phyloP scores from a whole-genome alignment of 1,139 yeast species.

The Nematodospora anomalae region DNA sequence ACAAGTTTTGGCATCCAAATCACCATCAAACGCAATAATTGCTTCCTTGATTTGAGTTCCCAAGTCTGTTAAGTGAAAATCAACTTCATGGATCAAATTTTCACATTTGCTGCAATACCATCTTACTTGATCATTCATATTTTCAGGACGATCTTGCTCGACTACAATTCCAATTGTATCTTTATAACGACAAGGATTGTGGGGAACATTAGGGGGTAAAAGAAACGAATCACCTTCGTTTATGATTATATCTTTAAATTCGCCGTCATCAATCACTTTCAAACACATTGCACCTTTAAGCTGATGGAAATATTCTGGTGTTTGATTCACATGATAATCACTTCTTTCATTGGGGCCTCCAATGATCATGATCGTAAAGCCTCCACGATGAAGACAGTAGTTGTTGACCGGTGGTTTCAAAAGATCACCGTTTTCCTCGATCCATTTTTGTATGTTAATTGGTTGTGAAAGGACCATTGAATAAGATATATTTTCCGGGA shows the following conservation, averaged over 20 bases:
- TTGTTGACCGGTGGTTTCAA: slow-evolving; percentile 92
- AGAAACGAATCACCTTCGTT: slow-evolving; percentile 86
- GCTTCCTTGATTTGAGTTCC: slow-evolving; percentile 92
- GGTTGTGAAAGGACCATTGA: slow-evolving; percentile 63
- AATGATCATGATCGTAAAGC: slow-evolving; percentile 89
- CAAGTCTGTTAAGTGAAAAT: slow-evolving; percentile 74
- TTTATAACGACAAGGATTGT: slow-evolving; percentile 84
- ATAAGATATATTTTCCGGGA: too few relatives aligned
- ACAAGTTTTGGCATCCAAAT: slow-evolving; percentile 68
- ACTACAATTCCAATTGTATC: slow-evolving; percentile 88
- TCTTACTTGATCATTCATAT: slow-evolving; percentile 64
- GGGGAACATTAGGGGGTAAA: slow-evolving; percentile 83
- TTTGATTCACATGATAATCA: slow-evolving; percentile 89
- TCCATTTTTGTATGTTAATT: slow-evolving; percentile 77
- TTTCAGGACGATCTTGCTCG: slow-evolving; percentile 88
- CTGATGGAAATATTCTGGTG: slow-evolving; percentile 92
- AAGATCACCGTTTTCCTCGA: slow-evolving; percentile 69
- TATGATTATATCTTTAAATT: slow-evolving; percentile 71
- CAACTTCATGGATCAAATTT: slow-evolving; percentile 63
- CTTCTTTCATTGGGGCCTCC: slow-evolving; percentile 96
- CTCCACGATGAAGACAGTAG: slow-evolving; percentile 85
- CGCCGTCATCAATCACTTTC: slow-evolving; percentile 77
- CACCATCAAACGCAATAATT: slow-evolving; percentile 67
- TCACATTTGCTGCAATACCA: slow-evolving; percentile 84
- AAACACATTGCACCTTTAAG: slow-evolving; percentile 83